Base-by-base conservation (phyloP, 805 yeast genomes). In the Yarrowia keelungensis region DNA sequence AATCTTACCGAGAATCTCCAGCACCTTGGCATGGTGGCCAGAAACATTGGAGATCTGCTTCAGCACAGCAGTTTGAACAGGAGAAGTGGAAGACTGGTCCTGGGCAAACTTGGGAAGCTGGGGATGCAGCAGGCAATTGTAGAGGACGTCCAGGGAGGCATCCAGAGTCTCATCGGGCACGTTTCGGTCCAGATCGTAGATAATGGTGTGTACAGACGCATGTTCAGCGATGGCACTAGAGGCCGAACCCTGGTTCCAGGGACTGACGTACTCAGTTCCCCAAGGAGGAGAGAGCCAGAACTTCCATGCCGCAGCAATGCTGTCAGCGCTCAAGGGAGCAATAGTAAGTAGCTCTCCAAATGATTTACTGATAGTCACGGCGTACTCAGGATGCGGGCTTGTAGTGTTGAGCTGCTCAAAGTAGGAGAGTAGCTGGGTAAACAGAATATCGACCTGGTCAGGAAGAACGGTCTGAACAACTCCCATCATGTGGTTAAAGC, bases 231-330 rank as follows among this genome's bases (percentile, higher is more conserved):
- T 62, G 32, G 67, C 67, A 47, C 46, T 19, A 0, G 56, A 47
- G 5, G 67, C 54, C 1, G 46, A 39, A 10, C 56, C 67, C 47
- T 19, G 36, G 47, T 47, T 47, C 67, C 67, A 62, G 16, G 67
- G 54, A 5, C 38, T 32, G n/a, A 32, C 43, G 16, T 36, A 62
- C 41, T 47, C 16, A 12, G 38, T 38, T 12, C 42, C 51, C 67
- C 67, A 62, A 8, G 67, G 67, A 3, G 67, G 67, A 15, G 67
- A 38, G 8, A 62, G 46, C 67, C 67, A 62, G 32, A 62, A 62
- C 16, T 47, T 47, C 67, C 67, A 62, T 38, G 46, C 67, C 3
- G 45, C 56, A 38, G 45, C 67, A 32, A 62, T 47, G 9, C 56
- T 49, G 15, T 47, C 56, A 14, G 38, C 26, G 11, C 46, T 47